Evolutionary conservation across 495 filamentous ascomycete species (phyloP), one percentile per base, ranked within the genome.

Genomic region (Penicillium steckii): DNA sequence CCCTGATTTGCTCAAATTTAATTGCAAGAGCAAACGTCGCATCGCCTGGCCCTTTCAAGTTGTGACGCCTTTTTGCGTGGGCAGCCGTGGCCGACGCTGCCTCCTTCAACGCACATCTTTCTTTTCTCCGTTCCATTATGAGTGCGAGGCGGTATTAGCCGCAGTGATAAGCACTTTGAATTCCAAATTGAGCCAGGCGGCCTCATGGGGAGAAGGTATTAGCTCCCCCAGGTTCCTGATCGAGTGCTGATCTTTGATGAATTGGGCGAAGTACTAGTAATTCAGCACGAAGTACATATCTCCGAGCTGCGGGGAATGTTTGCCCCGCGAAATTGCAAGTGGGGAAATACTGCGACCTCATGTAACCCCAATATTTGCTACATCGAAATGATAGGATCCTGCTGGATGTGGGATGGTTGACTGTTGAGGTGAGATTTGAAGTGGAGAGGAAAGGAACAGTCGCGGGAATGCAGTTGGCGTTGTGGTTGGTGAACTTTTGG

Each of bases 261-360:
- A 10, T 44, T 48, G 33, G 52, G 49, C 37, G 19, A 43, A 33
- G n/a, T n/a, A n/a, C n/a, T 53, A 10, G 37, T 37, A 18, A n/a
- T 5, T 37, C 54, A 40, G 8, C 21, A 17, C 38, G 6, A 41
- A n/a, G n/a, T n/a, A n/a, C n/a, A 19, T 41, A 44, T 43, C 32
- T 46, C 50, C 52, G 49, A 44, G 50, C 40, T 61, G 60, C 60
- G 60, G 60, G 60, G 60, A 57, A 60, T 21, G 26, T 37, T n/a
- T 15, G 33, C 22, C 24, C 37, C 6, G 43, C 9, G 27, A 43
- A 33, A 59, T 46, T 52, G 25, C 3, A 17, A 27, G 50, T 37
- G 44, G 51, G 19, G 51, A 48, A 54, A 10, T 10, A 15, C 24
- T n/a, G 27, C 33, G 51, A 19, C 22, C 10, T n/a, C 52, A 60